Evolutionary conservation across 306 rosid species (phyloP), one percentile per base, ranked within the genome.

Genomic region (Glycine soja): DNA sequence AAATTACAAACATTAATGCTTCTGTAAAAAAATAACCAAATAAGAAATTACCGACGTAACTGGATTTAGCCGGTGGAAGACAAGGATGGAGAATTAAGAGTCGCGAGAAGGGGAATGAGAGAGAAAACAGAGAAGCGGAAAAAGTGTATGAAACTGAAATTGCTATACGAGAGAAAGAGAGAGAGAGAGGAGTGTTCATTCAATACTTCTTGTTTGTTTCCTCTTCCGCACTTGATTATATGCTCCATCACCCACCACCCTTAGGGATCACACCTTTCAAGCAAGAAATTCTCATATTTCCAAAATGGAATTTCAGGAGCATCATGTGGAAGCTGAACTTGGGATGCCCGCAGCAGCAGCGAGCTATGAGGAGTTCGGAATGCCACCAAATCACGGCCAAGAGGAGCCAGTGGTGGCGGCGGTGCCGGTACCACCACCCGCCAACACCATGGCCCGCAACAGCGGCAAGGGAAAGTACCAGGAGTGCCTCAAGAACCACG

Each of bases 401-500:
- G 73, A 76, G 2, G 73, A 62, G 10, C 72, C 72, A 3, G 36
- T 40, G 12, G 3, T 34, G 38, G 14, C 40, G 5, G 6, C 59
- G 74, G 11, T 68, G 46, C 16, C 79, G 75, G 10, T 34, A 5
- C 4, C 24, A 19, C 24, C 82, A n/a, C 87, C 79, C 8, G 48
- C 70, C 6, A 10, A 19, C 71, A 3, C 70, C 6, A 19, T 12
- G 24, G 24, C 4, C 12, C 43, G 63, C 0, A 80, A 71, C 54
- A 76, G 10, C 51, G 59, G 48, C 12, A 78, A 68, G 75, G 89
- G 86, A 1, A 88, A 87, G 81, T 93, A 88, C 86, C 79, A 83
- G 5, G 97, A 93, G 91, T 93, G 98, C 70, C 78, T 78, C 59
- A 93, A 93, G 80, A 93, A 93, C 81, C 98, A 93, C 82, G 95